Base-by-base conservation (phyloP, 352 stramenopile species). In the Phytophthora fragariaefolia region DNA sequence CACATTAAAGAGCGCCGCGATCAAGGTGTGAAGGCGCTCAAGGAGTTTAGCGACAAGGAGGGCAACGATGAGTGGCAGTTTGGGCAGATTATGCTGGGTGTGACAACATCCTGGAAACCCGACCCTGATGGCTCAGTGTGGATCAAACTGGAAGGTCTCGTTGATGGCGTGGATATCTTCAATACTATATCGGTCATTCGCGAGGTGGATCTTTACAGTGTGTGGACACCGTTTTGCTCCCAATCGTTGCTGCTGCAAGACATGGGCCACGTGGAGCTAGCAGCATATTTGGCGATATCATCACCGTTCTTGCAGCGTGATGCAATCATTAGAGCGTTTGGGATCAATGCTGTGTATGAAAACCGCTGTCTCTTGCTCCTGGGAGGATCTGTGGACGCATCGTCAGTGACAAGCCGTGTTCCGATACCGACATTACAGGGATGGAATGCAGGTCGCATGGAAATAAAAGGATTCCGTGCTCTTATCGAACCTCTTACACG, bases 331-430 rank as follows among this genome's bases (percentile, higher is more conserved):
- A 71, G 83, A 32, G 87, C 82, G 1, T 91, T 90, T 17, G 87
- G 82, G 0, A 91, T 93, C 61, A 93, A 95, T 66, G 85, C 85
- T 5, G 83, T 80, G 50, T 95, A 93, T 55, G 87, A 95, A 66
- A 81, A 78, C 47, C 71, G 83, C 4, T 91, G 81, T 50, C 69
- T 95, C 18, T 51, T 95, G 34, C 65, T 95, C 20, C 52, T 93
- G 0, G 87, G 87, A 27, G 71, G 77, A 10, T 90, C 85, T 6
- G 78, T 87, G 15, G 72, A 85, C 23, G 74, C 78, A 18, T 69
- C 66, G 0, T 66, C 49, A 0, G 64, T 89, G 9, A 52, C 63
- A 6, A 64, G 34, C 3, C 64, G 66, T 13, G 47, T 91, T 6
- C 49, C 74, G 1, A 73, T 90, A 4, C 87, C 87, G 3, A 83